Evolutionary conservation across 441 rosid species (phyloP).

Genomic region (Flueggea neowawraea): DNA sequence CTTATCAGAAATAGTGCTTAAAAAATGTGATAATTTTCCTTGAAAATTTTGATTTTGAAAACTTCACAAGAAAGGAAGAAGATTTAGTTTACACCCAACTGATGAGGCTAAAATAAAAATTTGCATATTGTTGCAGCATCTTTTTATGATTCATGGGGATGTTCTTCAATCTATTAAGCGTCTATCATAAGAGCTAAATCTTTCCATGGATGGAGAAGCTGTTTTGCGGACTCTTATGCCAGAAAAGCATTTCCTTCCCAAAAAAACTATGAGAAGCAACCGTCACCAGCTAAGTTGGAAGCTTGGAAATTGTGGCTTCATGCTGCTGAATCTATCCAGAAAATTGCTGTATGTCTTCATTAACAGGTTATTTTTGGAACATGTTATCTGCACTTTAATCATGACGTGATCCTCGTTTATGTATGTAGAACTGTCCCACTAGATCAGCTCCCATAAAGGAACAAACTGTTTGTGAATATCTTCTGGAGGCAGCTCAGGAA

Average conservation of each 20-base stretch:
- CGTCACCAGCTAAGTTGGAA: constrained; percentile 37
- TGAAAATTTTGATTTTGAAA: too few relatives aligned
- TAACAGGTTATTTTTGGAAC: not conserved
- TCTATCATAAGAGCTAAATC: constrained; percentile 32
- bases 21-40: too few relatives aligned
- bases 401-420: constrained; percentile 8
- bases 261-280: constrained; percentile 16
- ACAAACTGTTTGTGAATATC: constrained; percentile 38
- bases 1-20: too few relatives aligned
- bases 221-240: constrained; percentile 5
- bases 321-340: constrained; percentile 35
- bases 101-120: not conserved
- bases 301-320: constrained; percentile 55
- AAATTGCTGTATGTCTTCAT: constrained; percentile 36
- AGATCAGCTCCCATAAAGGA: constrained; percentile 50
- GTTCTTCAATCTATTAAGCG: constrained; percentile 34
- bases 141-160: constrained; percentile 35
- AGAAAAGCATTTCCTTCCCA: constrained; percentile 12
- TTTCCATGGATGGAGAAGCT: constrained; percentile 41
- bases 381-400: not conserved
- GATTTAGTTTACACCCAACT: too few relatives aligned
- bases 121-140: constrained; percentile 37
- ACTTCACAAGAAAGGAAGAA: too few relatives aligned
- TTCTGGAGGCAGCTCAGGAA: constrained; percentile 42
- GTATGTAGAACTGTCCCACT: constrained; percentile 32